Conservation (phyloP, 495 filamentous ascomycete genomes). For the Schizothecium vesticola region DNA sequence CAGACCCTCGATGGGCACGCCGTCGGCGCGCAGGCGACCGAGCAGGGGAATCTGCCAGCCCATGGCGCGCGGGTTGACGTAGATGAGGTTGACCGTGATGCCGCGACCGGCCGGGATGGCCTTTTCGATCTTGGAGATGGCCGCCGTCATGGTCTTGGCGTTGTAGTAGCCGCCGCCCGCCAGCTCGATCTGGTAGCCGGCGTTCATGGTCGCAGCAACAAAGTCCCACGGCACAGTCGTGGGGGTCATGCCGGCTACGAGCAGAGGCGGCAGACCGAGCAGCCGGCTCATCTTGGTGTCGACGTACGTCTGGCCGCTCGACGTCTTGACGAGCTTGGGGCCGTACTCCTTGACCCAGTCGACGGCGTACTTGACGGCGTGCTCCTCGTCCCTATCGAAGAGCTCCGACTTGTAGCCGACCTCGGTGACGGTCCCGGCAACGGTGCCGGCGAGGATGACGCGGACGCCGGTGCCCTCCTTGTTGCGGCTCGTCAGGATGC, state of each 20-base stretch:
- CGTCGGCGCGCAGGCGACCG: slow-evolving; percentile 74
- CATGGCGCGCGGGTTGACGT: slow-evolving; percentile 95
- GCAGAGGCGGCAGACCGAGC: slow-evolving; percentile 80
- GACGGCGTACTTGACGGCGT: slow-evolving; percentile 91
- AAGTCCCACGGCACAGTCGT: slow-evolving; percentile 94
- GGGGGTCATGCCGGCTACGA: slow-evolving; percentile 96
- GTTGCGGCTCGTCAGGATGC: slow-evolving; percentile 94
- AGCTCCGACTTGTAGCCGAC: slow-evolving; percentile 96
- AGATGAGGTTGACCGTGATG: slow-evolving; percentile 92
- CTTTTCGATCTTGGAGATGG: slow-evolving; percentile 83
- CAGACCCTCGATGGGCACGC: slow-evolving; percentile 88
- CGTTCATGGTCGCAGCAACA: slow-evolving; percentile 91
- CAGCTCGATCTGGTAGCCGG: slow-evolving; percentile 92
- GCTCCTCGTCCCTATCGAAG: slow-evolving; percentile 88
- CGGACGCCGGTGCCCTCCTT: slow-evolving; percentile 97
- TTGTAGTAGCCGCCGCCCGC: slow-evolving; percentile 91
- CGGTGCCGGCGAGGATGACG: slow-evolving; percentile 84
- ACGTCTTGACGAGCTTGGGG: slow-evolving; percentile 80
- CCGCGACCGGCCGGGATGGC: slow-evolving; percentile 84
- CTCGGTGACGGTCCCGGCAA: slow-evolving; percentile 82
- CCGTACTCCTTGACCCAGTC: slow-evolving; percentile 98
- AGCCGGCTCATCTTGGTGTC: slow-evolving; percentile 97
- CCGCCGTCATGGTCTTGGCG: slow-evolving; percentile 81
- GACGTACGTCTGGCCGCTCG: slow-evolving; percentile 79
- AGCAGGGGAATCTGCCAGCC: slow-evolving; percentile 95